phyloP scores from a whole-genome alignment of 1,284 basidiomycete species.

The Erythrobasidium hasegawianum region DNA sequence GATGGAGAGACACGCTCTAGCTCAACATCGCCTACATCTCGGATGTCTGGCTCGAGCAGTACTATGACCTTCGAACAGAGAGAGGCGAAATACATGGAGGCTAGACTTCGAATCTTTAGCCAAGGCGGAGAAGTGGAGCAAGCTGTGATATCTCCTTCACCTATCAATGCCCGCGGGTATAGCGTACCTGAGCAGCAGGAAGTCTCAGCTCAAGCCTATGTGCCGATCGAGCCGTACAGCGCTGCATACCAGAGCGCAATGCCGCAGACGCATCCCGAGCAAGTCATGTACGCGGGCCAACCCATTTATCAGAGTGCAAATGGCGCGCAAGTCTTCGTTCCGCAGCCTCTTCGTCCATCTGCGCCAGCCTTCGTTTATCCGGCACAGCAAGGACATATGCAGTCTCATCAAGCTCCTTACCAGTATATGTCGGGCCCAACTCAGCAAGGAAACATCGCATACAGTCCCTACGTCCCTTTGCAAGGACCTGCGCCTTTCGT shows the following conservation, averaged over 20 bases:
- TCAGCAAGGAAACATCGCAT: no score
- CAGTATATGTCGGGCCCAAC: no score
- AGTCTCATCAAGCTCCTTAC: not conserved
- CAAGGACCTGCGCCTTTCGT: no score
- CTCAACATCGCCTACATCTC: not conserved
- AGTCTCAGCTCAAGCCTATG: not conserved
- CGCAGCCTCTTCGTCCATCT: constrained; percentile 8
- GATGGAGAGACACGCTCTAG: no score
- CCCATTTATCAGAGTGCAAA: not conserved
- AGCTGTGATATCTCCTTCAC: not conserved
- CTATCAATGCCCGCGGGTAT: no score
- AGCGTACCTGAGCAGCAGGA: not conserved
- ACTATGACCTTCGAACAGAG: constrained; percentile 35
- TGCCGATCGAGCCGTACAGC: not conserved
- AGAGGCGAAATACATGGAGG: constrained; percentile 38
- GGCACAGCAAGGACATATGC: not conserved
- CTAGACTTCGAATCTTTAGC: constrained; percentile 44
- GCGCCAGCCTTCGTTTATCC: constrained; percentile 28
- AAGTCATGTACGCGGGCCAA: not conserved
- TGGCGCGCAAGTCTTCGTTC: not conserved
- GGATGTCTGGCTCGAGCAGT: not conserved
- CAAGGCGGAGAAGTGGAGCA: not conserved
- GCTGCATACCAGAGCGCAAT: not conserved
- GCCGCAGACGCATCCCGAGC: not conserved
- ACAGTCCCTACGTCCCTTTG: no score